These are phyloP conservation scores for Jasminum sambac DNA, from an alignment of 257 asterid genomes.

Conservation along the genomic window DNA sequence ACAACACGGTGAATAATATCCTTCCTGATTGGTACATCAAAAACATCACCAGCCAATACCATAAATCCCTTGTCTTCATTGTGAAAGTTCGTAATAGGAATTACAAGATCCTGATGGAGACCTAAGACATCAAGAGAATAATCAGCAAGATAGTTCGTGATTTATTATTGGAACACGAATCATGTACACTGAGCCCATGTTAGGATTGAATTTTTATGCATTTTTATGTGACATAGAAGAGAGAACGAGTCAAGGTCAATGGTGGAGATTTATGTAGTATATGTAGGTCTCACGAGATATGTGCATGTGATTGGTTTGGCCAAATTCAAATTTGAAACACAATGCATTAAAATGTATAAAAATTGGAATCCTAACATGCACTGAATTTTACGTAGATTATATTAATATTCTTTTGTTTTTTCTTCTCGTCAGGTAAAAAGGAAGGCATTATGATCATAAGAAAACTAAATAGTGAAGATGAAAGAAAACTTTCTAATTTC, in stretches of 20 bases:
- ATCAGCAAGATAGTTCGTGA: slow-evolving; percentile 22
- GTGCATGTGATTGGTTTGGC: too few species aligned
- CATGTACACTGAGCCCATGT: not conserved
- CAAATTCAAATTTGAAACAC: too few species aligned
- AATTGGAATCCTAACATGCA: too few species aligned
- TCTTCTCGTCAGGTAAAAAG: not conserved
- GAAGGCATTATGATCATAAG: not conserved
- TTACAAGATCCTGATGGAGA: slow-evolving; percentile 70
- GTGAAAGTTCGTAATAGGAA: slow-evolving; percentile 73
- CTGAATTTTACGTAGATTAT: not conserved
- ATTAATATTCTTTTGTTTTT: not conserved
- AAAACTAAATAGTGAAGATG: not conserved
- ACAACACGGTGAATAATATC: slow-evolving; percentile 95
- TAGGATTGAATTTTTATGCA: too few species aligned
- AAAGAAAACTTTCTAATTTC: not conserved
- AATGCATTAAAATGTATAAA: too few species aligned
- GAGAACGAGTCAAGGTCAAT: too few species aligned
- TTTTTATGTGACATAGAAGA: too few species aligned
- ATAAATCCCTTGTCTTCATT: slow-evolving; percentile 83
- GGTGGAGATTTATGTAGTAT: too few species aligned
- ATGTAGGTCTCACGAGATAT: too few species aligned
- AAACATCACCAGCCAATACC: slow-evolving; percentile 89
- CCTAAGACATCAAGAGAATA: slow-evolving; percentile 47
- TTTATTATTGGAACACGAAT: slow-evolving; percentile 1
- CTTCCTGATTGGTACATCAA: slow-evolving; percentile 86